phyloP scores from a whole-genome alignment of 1,139 yeast species.

The Insectozyma bohioensis region DNA sequence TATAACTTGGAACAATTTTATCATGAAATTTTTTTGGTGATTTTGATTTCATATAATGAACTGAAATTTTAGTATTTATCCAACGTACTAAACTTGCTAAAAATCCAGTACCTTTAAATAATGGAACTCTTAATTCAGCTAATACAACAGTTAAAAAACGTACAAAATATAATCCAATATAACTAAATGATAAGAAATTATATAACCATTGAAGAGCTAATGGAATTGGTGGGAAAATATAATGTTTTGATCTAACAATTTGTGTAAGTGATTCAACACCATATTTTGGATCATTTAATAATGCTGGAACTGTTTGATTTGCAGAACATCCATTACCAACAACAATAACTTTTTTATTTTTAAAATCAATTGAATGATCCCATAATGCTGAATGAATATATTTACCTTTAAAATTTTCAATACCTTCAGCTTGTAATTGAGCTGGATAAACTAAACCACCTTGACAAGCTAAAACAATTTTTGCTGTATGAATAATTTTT shows the following conservation, averaged over 20 bases:
- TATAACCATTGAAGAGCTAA: constrained; percentile 21
- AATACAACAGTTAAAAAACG: constrained; percentile 27
- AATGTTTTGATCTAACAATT: constrained; percentile 38
- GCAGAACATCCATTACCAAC: constrained; percentile 50
- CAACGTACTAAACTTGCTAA: constrained; percentile 29
- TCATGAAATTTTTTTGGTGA: constrained; percentile 39
- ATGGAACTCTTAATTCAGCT: constrained; percentile 38
- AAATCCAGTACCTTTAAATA: constrained; percentile 33
- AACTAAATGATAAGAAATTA: constrained; percentile 23
- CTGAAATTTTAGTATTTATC: constrained; percentile 20
- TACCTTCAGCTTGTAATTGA: constrained; percentile 32
- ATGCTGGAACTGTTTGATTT: constrained; percentile 39
- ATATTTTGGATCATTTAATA: constrained; percentile 24
- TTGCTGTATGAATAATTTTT: constrained; percentile 25
- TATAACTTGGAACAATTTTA: constrained; percentile 35
- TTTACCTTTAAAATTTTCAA: constrained; percentile 43
- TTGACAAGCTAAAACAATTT: constrained; percentile 31
- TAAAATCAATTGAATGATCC: constrained; percentile 41
- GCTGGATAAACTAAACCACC: constrained; percentile 43
- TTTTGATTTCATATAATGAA: constrained; percentile 27
- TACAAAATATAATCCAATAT: constrained; percentile 27
- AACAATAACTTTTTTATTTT: constrained; percentile 34
- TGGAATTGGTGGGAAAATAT: constrained; percentile 42
- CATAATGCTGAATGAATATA: constrained; percentile 52
- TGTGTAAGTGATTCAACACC: constrained; percentile 33